These are phyloP conservation scores for Sporothrix luriei DNA, from an alignment of 2,329 filamentous ascomycete genomes.

Conservation along the genomic window DNA sequence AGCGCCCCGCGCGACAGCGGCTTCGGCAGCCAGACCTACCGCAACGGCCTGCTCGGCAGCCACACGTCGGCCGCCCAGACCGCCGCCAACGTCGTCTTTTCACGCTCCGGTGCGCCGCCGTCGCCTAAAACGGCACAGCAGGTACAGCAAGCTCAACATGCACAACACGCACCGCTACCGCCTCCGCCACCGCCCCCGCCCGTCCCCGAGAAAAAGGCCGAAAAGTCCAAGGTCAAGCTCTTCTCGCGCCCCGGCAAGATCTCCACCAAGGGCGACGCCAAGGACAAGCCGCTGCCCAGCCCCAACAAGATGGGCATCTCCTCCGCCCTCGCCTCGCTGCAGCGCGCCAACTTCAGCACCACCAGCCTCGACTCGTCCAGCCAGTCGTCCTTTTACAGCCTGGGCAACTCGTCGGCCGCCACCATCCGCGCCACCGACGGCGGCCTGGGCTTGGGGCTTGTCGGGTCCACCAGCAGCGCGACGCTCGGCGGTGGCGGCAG, in stretches of 20 bases:
- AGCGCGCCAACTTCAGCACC: conserved; percentile 69
- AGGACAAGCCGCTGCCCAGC: conserved; percentile 69
- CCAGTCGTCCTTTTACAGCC: conserved; percentile 68
- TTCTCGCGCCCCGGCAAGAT: conserved; percentile 79
- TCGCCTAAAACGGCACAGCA: conserved; percentile 50
- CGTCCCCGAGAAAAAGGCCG: conserved; percentile 63
- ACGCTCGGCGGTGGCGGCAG: background rate
- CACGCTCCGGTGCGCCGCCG: conserved; percentile 59
- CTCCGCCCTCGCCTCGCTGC: conserved; percentile 66
- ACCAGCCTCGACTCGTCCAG: conserved; percentile 68
- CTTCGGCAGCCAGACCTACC: conserved; percentile 57
- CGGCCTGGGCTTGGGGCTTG: conserved; percentile 4
- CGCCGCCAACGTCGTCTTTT: conserved; percentile 73
- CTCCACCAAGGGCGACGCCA: conserved; percentile 67
- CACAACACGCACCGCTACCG: conserved; percentile 36
- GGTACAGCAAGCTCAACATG: background rate
- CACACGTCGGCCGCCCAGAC: conserved; percentile 68
- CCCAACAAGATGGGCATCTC: conserved; percentile 71
- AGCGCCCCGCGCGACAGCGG: conserved; percentile 61
- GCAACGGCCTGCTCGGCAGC: conserved; percentile 63
- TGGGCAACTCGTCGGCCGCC: conserved; percentile 74
- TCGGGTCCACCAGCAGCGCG: conserved; percentile 9
- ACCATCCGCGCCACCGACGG: conserved; percentile 69
- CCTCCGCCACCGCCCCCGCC: conserved; percentile 47
- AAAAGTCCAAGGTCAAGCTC: conserved; percentile 79